Conservation (phyloP, 2,329 filamentous ascomycete genomes). For the Epichloe sp. region DNA sequence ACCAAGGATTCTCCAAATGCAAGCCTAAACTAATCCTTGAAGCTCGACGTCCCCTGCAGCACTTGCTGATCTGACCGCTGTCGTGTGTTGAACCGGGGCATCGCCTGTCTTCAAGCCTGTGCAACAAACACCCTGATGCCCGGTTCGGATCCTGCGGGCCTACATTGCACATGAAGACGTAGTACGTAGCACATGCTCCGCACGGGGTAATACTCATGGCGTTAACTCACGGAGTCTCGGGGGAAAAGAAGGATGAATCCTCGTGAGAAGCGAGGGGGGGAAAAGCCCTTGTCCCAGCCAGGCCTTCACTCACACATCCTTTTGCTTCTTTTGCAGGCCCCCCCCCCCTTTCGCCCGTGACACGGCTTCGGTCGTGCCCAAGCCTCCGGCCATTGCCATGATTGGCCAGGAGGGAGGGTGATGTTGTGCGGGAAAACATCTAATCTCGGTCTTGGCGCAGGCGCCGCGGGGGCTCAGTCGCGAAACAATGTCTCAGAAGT, state of each 20-base stretch:
- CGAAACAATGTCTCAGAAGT: slow-evolving; percentile 1
- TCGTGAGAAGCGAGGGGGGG: no score
- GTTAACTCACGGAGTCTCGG: no score
- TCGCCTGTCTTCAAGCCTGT: not conserved
- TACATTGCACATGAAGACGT: no score
- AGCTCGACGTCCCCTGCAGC: no score
- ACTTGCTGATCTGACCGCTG: not conserved
- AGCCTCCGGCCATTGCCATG: not conserved
- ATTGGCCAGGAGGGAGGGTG: not conserved
- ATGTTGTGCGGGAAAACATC: not conserved
- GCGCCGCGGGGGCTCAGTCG: not conserved
- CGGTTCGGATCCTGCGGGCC: no score
- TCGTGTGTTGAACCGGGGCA: not conserved
- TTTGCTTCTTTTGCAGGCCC: not conserved
- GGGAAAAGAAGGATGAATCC: no score
- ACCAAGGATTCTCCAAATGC: not conserved
- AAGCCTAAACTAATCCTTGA: no score
- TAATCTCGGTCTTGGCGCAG: slow-evolving; percentile 4
- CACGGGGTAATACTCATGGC: no score
- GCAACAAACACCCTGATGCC: not conserved
- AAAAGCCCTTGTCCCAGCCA: no score
- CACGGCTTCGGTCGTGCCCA: not conserved
- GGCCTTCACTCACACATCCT: not conserved
- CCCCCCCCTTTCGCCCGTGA: not conserved
- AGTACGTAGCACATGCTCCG: no score